Evolutionary conservation across 352 stramenopile species (phyloP).

Genomic region (Phytophthora constricta): DNA sequence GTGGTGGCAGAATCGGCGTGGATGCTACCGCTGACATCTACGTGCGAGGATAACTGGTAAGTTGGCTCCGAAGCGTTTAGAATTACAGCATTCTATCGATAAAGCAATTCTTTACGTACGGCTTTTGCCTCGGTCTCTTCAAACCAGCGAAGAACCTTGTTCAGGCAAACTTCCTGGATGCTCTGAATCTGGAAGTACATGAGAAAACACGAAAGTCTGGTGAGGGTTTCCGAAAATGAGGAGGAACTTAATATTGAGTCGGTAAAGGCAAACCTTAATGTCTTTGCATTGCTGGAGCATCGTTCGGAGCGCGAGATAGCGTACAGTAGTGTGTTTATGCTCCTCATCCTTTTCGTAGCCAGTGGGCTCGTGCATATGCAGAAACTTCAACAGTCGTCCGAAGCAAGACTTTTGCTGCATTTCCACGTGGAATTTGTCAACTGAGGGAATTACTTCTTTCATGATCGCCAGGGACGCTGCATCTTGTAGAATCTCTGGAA

Average conservation of each 20-base stretch:
- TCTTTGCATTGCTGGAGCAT: conserved; percentile 62
- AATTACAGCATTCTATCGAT: too few relatives aligned
- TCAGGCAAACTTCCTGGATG: conserved; percentile 52
- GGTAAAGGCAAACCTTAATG: conserved; percentile 46
- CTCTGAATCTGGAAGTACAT: conserved; percentile 43
- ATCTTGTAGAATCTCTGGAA: conserved; percentile 60
- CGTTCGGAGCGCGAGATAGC: conserved; percentile 56
- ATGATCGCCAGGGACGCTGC: conserved; percentile 34
- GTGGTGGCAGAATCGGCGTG: conserved; percentile 52
- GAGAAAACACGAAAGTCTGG: background rate
- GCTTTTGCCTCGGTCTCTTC: conserved; percentile 40
- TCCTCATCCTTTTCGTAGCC: conserved; percentile 58
- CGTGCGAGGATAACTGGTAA: background rate
- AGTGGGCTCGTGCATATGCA: conserved; percentile 63
- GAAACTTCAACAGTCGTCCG: conserved; percentile 57
- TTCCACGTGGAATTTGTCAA: conserved; percentile 43
- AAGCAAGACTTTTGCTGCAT: conserved; percentile 51
- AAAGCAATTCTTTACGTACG: conserved; percentile 17
- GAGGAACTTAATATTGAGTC: background rate
- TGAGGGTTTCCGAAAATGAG: background rate
- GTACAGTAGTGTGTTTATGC: conserved; percentile 58
- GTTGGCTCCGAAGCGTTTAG: too few relatives aligned
- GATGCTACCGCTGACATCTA: conserved; percentile 39
- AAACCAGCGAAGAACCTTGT: conserved; percentile 68
- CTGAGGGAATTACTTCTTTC: conserved; percentile 32